Base-by-base conservation (phyloP, 768 basidiomycete genomes). In the Tricholoma matsutake region DNA sequence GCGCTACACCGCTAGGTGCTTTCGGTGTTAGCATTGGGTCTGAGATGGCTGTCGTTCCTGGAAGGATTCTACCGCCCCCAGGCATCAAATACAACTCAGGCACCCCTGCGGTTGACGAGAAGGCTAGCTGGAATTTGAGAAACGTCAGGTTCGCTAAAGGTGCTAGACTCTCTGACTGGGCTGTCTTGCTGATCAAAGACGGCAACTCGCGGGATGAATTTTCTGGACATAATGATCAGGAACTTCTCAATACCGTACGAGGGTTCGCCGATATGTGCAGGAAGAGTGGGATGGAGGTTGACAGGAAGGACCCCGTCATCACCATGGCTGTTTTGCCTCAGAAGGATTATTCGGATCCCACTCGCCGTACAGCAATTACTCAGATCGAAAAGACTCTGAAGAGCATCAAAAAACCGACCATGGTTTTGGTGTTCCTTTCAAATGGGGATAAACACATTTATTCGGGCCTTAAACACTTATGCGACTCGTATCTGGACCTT, bases 61-160 rank as follows among this genome's bases (percentile, higher is more conserved):
- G 79, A 4, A 84, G 92, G 37, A 82, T 89, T 47, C 82, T 94
- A 1, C 77, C 81, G 0, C 68, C 84, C 1, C 92, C 92, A 0
- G 71, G 67, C 4, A 75, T 93, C 65, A 78, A 76, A 51, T 94
- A 94, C 64, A 86, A 83, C 55, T 62, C 56, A 66, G 78, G 68
- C 68, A 75, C 57, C 47, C 78, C 71, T 57, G 71, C 55, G 54
- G 70, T 81, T n/a, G 83, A 91, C 59, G 81, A 78, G 32, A 81
- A 83, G n/a, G 92, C 88, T 0, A 83, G 84, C 64, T 94, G 92
- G 92, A 94, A 93, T 63, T 75, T 93, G 60, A 81, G 82, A 52
- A 78, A 80, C 47, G 80, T 88, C 65, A 84, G 81, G 64, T 93
- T 93, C 67, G 74, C 83, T 2, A 72, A 69, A 25, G 88, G 89